phyloP scores from a whole-genome alignment of 2,329 filamentous ascomycete genomes.

The Triangularia verruculosa region DNA sequence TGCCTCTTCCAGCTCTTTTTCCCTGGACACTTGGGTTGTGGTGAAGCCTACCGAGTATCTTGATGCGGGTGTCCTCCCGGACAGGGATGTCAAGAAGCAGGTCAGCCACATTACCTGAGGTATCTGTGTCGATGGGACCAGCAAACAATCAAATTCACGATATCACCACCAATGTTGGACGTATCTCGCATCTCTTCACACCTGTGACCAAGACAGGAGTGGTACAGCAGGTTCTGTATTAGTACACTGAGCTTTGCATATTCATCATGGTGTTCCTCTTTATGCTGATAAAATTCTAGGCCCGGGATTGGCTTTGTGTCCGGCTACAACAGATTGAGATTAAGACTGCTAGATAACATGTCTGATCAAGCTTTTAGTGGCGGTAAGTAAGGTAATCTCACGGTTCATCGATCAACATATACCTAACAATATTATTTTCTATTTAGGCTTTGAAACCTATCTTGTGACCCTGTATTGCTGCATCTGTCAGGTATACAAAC shows the following conservation, averaged over 20 bases:
- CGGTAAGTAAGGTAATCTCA: neutral
- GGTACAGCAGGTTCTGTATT: slow-evolving; percentile 6
- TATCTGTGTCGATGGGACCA: slow-evolving; percentile 10
- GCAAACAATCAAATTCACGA: slow-evolving; percentile 2
- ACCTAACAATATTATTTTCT: neutral
- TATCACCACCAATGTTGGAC: neutral
- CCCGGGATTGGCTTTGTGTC: slow-evolving; percentile 6
- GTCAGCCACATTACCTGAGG: slow-evolving; percentile 6
- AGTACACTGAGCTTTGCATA: neutral
- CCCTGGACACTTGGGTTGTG: neutral
- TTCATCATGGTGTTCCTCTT: too few species aligned
- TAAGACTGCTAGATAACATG: neutral
- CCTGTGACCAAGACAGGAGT: neutral
- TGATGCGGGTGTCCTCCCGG: neutral
- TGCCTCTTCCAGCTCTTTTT: neutral
- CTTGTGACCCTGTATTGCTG: slow-evolving; percentile 1
- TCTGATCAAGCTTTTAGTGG: neutral
- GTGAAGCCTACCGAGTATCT: neutral
- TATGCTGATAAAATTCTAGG: too few species aligned
- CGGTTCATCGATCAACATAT: neutral
- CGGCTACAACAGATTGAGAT: neutral
- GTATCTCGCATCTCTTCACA: slow-evolving; percentile 8
- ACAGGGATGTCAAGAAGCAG: neutral
- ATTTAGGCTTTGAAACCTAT: neutral
- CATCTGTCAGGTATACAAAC: neutral